phyloP scores from a whole-genome alignment of 2,329 filamentous ascomycete genomes.

The Dothideomycetes sp. region DNA sequence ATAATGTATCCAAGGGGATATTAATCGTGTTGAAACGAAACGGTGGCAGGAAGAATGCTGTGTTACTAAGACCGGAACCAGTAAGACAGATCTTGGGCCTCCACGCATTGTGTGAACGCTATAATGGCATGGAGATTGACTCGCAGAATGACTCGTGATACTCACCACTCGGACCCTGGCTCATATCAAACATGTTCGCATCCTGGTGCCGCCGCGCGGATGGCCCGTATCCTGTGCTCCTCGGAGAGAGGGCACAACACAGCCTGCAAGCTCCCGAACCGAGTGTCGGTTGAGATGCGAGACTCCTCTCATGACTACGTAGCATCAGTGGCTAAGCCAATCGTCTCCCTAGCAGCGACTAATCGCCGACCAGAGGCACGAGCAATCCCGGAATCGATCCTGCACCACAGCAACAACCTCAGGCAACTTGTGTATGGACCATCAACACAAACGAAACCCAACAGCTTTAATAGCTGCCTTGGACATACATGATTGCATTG shows the following conservation, averaged over 20 bases:
- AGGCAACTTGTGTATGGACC: background rate
- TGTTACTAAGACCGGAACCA: too few relatives aligned
- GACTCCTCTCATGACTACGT: too few relatives aligned
- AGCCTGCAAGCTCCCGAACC: too few relatives aligned
- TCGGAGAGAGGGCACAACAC: slow-evolving; percentile 58
- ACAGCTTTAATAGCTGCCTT: too few relatives aligned
- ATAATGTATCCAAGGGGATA: too few relatives aligned
- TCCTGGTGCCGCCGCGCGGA: background rate
- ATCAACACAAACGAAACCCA: background rate
- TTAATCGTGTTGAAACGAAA: too few relatives aligned
- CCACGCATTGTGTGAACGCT: too few relatives aligned
- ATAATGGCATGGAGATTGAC: too few relatives aligned
- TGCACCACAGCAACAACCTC: background rate
- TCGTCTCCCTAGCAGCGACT: background rate
- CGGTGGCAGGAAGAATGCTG: too few relatives aligned
- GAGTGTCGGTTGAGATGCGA: too few relatives aligned
- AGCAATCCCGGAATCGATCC: background rate
- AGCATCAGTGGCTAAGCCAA: background rate
- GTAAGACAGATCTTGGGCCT: too few relatives aligned
- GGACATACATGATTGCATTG: too few relatives aligned
- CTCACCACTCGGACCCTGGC: background rate
- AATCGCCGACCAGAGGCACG: background rate
- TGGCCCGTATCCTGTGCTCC: slow-evolving; percentile 59
- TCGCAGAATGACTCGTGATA: background rate
- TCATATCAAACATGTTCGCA: background rate